phyloP scores from a whole-genome alignment of 1,284 basidiomycete genomes.

The Ceratobasidium sp. region DNA sequence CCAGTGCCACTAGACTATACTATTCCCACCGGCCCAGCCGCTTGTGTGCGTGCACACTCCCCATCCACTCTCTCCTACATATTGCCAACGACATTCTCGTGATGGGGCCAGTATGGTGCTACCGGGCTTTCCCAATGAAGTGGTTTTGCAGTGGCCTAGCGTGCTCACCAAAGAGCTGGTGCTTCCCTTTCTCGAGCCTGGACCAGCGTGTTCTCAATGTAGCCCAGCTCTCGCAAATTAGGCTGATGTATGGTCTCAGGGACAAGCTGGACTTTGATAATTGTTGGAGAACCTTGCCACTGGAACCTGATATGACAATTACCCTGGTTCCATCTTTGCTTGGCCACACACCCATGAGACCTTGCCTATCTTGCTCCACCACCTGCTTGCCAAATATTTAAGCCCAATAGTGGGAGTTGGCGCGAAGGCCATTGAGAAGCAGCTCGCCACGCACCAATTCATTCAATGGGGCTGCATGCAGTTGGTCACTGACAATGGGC shows the following conservation, averaged over 20 bases:
- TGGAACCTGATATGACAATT: background rate
- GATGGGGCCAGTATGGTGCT: conserved; percentile 53
- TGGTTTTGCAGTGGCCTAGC: conserved; percentile 51
- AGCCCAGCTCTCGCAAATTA: conserved; percentile 19
- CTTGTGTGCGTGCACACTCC: conserved; percentile 49
- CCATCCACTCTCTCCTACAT: conserved; percentile 54
- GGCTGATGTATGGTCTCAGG: background rate
- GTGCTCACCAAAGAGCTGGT: conserved; percentile 7
- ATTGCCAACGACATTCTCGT: conserved; percentile 51
- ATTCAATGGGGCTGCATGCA: no score
- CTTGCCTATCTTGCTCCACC: no score
- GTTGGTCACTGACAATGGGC: no score
- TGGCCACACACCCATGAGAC: no score
- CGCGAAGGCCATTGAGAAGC: no score
- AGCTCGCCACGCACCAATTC: no score
- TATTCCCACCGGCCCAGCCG: background rate
- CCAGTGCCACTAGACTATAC: no score
- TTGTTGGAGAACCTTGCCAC: background rate
- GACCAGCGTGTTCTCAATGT: conserved; percentile 17
- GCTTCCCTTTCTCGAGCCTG: conserved; percentile 16
- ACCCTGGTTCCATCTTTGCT: no score
- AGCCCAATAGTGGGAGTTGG: no score
- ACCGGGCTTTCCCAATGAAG: conserved; percentile 56
- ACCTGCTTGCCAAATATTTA: no score
- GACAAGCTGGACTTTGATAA: conserved; percentile 8